Percentiles rank a stretch among this genome's conserved stretches.
Conservation (phyloP, 148 eudicot genomes). For the Nepenthes mirabilis region DNA sequence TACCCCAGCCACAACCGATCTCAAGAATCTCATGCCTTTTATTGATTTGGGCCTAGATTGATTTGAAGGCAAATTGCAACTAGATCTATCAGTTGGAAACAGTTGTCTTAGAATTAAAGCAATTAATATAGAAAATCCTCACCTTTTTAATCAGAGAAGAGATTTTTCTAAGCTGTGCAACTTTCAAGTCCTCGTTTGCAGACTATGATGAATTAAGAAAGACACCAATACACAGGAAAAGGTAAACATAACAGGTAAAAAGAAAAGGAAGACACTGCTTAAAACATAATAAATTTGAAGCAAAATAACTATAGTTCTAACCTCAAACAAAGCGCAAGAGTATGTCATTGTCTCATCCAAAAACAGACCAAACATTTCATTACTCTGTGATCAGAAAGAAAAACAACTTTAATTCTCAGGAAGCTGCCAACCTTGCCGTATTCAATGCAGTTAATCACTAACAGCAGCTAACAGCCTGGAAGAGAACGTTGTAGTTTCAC, state of each 20-base stretch:
- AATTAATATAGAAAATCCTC: not conserved
- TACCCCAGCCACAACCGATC: conserved; percentile 98
- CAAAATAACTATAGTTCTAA: conserved; percentile 10
- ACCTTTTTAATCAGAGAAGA: conserved; percentile 57
- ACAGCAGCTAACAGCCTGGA: too few relatives aligned
- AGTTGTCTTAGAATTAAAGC: not conserved
- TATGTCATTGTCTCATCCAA: conserved; percentile 97
- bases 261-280: not conserved
- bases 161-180: conserved; percentile 75
- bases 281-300: not conserved
- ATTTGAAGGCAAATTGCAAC: conserved; percentile 1
- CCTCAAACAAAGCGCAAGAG: conserved; percentile 90
- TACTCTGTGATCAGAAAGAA: conserved; percentile 43
- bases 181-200: conserved; percentile 64
- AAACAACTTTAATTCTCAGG: not conserved
- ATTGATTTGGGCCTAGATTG: conserved; percentile 48
- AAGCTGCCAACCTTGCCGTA: not conserved
- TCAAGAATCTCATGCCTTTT: conserved; percentile 73
- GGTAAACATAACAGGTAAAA: not conserved
- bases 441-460: too few relatives aligned
- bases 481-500: too few relatives aligned
- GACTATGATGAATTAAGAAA: conserved; percentile 25
- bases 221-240: not conserved
- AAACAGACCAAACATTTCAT: conserved; percentile 81
- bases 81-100: not conserved